Percentiles rank a stretch among this genome's conserved stretches.
These are phyloP conservation scores for Citrus australasica DNA, from an alignment of 345 rosid genomes.

Conservation along the genomic window DNA sequence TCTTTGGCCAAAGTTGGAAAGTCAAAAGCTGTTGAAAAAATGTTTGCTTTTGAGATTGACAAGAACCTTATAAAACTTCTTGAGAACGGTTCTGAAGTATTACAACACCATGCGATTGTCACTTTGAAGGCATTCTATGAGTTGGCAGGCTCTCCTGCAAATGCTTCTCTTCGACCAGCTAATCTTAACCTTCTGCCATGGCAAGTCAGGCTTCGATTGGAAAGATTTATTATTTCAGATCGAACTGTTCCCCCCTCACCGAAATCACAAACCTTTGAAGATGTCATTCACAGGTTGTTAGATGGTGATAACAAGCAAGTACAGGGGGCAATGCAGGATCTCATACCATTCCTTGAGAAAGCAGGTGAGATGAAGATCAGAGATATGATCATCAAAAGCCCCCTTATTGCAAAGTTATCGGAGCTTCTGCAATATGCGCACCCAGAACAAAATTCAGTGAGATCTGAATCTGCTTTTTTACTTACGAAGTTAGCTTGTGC, in stretches of 20 bases:
- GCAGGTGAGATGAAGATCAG: slow-evolving; percentile 24
- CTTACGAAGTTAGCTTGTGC: slow-evolving; percentile 28
- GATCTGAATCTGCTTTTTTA: slow-evolving; percentile 28
- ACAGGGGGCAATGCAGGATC: slow-evolving; percentile 28
- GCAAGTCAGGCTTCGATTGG: slow-evolving; percentile 28
- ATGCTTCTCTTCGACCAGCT: slow-evolving; percentile 18
- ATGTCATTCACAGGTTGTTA: slow-evolving; percentile 20
- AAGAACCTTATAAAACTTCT: slow-evolving; percentile 24
- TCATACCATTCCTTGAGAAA: slow-evolving; percentile 31
- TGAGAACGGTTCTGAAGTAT: slow-evolving; percentile 27
- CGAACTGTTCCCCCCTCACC: slow-evolving; percentile 2
- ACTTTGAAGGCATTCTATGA: slow-evolving; percentile 31
- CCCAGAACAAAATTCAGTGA: slow-evolving; percentile 15
- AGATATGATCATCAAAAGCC: slow-evolving; percentile 24
- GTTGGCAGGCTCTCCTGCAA: slow-evolving; percentile 15
- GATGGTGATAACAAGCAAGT: slow-evolving; percentile 7
- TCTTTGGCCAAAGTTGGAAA: slow-evolving; percentile 34
- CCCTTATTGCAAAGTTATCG: slow-evolving; percentile 22
- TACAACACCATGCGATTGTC: slow-evolving; percentile 28
- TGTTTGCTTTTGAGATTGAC: slow-evolving; percentile 27
- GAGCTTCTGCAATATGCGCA: slow-evolving; percentile 19
- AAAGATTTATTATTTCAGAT: slow-evolving; percentile 19
- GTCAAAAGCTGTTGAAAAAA: slow-evolving; percentile 32
- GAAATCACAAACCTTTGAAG: slow-evolving; percentile 21
- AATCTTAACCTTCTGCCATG: slow-evolving; percentile 27